These are phyloP conservation scores for Alternaria arbusti DNA, from an alignment of 2,329 filamentous ascomycete genomes.

Conservation along the genomic window DNA sequence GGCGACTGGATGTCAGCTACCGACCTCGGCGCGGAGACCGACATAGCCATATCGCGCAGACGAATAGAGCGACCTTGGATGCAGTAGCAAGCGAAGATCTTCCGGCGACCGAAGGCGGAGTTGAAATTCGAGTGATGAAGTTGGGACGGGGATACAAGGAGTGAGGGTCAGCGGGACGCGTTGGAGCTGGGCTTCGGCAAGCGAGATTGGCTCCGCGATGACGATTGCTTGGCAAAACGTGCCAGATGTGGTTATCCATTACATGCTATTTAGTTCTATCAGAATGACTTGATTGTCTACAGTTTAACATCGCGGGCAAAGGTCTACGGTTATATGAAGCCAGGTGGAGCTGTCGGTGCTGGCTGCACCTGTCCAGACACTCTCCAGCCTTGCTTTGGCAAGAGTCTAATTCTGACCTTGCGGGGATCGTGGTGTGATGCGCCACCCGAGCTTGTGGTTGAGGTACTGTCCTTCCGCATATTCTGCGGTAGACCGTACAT, in stretches of 20 bases:
- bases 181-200: neutral
- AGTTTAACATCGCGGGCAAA: too few species aligned
- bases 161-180: neutral
- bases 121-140: neutral
- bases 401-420: conserved; percentile 15
- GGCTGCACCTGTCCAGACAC: conserved; percentile 21
- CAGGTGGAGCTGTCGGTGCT: neutral
- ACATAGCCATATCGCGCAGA: too few species aligned
- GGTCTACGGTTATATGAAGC: neutral
- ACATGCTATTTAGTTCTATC: too few species aligned
- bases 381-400: conserved; percentile 25
- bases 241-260: too few species aligned
- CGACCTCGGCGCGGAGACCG: neutral
- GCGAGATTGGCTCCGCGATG: neutral
- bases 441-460: neutral
- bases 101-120: neutral
- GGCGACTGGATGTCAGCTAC: neutral
- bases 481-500: conserved; percentile 30
- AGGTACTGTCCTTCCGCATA: neutral
- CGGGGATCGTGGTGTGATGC: neutral
- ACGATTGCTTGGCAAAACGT: neutral
- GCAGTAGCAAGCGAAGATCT: neutral
- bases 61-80: neutral
- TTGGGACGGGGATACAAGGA: too few species aligned
- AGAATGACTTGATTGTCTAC: too few species aligned